Evolutionary conservation across 768 basidiomycete genomes (phyloP), one percentile per base, ranked within the genome.

Genomic region (Hericium coralloides): DNA sequence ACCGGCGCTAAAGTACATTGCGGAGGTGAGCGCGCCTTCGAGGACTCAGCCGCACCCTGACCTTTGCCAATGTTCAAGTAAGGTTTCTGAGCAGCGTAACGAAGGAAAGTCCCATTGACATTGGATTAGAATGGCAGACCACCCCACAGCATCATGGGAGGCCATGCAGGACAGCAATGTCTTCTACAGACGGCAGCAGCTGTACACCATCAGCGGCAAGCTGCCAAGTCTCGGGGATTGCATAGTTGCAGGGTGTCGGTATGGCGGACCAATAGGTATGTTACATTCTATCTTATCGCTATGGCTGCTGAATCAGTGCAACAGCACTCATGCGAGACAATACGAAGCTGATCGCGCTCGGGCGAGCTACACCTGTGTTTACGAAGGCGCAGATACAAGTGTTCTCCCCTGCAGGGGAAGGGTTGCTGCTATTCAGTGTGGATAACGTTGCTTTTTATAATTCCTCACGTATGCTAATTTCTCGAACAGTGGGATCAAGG

Each of bases 251-350:
- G 89, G 87, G 20, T 93, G 91, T 67, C 81, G 82, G 45, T 83
- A 89, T 69, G 92, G 92, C 38, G 95, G 95, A 15, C 95, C 94
- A 12, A 75, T 97, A 68, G 94, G 94, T 93, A 56, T 57, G 75
- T 70, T 14, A 9, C 8, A 38, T 1, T 55, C 10, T 37, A 12
- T 20, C 9, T 37, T 31, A 22, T 18, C 8, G 38, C 36, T 51
- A 37, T 6, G 25, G 37, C 23, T 48, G n/a, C 4, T 59, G 23
- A 52, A 17, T 45, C 20, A 53, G 52, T 2, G 58, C 41, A 26
- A 54, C 43, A 97, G 95, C 95, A 39, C 70, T 97, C 38, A 91
- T 95, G 82, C 79, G 93, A 8, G 92, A 98, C 67, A 79, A 79
- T 49, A 78, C 84, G 6, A 95, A 91, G 69, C 70, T 95, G 10